Base-by-base conservation (phyloP, 306 rosid species). In the Quercus variabilis region DNA sequence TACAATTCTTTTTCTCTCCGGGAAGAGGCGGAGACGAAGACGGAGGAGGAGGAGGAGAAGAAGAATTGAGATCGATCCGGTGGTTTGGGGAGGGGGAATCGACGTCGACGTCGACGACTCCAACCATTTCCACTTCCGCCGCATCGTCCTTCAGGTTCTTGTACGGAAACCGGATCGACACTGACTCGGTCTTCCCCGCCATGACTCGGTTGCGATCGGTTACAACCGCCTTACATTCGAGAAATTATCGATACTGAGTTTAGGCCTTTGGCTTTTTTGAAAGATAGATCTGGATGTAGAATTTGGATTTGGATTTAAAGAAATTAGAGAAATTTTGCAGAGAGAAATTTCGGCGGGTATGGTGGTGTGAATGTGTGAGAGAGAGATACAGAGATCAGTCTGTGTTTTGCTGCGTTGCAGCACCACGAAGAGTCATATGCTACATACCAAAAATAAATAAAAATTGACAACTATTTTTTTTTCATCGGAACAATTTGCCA, bases 111-210 rank as follows among this genome's bases (percentile, higher is more conserved):
- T 91, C 92, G 17, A 85, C 87, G 17, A 87, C 38, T 35, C 68
- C 89, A 38, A 87, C 91, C 85, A 95, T 86, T 76, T 95, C 99
- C 67, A 95, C 74, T 35, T 95, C 98, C 9, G 90, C 98, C 9
- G 90, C 85, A 41, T 85, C 83, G 5, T 18, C 41, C 77, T 71
- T 87, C 68, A 95, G 87, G 85, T 93, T 89, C 87, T 83, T 82
- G 86, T 95, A 95, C 49, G 99, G 94, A 82, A 95, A 88, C 60
- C 87, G 89, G 84, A 90, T 87, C 81, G 94, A 84, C 83, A 81
- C 84, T 56, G 92, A 59, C 77, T 88, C 93, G 38, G 87, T 74
- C 75, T 70, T 90, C 60, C 85, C 95, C 79, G 89, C 87, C 98
- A 94, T 94, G 30, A 77, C 52, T 85, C 49, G 79, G 20, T 21